Percentiles rank a stretch among this genome's conserved stretches.
Evolutionary conservation across 768 basidiomycete species (phyloP).

Genomic region (Hygrocybe coccinea): DNA sequence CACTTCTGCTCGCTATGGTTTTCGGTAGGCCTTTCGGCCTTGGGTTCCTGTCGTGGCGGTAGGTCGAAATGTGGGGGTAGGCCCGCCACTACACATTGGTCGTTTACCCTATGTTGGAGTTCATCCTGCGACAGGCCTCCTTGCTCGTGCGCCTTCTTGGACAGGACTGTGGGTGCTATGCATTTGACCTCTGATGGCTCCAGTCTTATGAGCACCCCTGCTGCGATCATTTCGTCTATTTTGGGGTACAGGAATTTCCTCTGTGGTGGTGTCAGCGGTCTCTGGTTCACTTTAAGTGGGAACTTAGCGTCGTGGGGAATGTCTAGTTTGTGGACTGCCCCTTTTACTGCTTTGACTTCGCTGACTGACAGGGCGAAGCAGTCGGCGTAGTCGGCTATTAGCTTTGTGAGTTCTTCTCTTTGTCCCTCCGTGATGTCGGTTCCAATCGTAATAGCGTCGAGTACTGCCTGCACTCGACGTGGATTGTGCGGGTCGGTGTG

Average conservation of each 20-base stretch:
- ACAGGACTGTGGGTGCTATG: conserved; percentile 31
- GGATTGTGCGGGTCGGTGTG: no score
- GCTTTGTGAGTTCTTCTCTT: no score
- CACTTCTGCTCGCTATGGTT: conserved; percentile 20
- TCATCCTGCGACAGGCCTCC: conserved; percentile 30
- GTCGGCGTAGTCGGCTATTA: no score
- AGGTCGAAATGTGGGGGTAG: conserved; percentile 17
- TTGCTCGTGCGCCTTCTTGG: conserved; percentile 32
- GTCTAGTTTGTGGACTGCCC: conserved; percentile 30
- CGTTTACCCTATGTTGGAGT: conserved; percentile 30
- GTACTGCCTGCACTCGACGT: no score
- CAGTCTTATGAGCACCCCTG: conserved; percentile 24
- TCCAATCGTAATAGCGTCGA: conserved; percentile 37
- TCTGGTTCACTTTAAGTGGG: conserved; percentile 29
- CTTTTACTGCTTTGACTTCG: no score
- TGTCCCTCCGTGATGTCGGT: conserved; percentile 29
- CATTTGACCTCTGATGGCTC: conserved; percentile 32
- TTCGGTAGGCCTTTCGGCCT: neutral
- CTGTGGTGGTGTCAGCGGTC: conserved; percentile 30
- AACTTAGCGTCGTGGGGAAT: conserved; percentile 28
- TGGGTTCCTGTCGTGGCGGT: conserved; percentile 15
- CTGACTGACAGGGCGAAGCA: no score
- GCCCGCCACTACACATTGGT: conserved; percentile 27
- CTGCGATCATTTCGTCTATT: no score
- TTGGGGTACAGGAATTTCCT: no score